These are phyloP conservation scores for Hebeloma cylindrosporum DNA, from an alignment of 768 basidiomycete genomes.

Conservation along the genomic window DNA sequence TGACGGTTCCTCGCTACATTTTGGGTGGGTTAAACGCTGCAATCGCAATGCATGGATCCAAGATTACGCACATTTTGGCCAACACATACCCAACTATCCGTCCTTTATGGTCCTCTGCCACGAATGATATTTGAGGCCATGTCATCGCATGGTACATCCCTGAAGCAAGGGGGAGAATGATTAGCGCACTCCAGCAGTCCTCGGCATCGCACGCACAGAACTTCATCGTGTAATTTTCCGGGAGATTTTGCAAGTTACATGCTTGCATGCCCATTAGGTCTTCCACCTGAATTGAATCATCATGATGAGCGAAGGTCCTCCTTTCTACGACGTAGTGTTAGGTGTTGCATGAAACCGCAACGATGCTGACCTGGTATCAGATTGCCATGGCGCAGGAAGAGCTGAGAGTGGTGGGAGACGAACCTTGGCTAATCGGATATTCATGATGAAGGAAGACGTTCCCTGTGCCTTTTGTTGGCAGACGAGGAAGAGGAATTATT, in stretches of 20 bases:
- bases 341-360: neutral
- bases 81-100: conserved; percentile 92
- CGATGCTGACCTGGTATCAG: conserved; percentile 17
- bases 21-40: neutral
- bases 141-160: conserved; percentile 89
- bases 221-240: conserved; percentile 87
- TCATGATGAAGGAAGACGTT: conserved; percentile 43
- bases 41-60: neutral
- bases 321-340: neutral
- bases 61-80: conserved; percentile 79
- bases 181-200: neutral
- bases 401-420: conserved; percentile 17
- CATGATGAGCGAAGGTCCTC: conserved; percentile 13
- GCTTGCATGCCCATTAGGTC: conserved; percentile 94
- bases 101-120: conserved; percentile 88
- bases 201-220: conserved; percentile 51
- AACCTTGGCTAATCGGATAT: conserved; percentile 50
- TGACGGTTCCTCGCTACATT: conserved; percentile 35
- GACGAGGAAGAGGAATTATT: no score
- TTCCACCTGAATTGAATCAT: conserved; percentile 56
- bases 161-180: conserved; percentile 26
- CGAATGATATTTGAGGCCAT: conserved; percentile 92
- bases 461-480: no score
- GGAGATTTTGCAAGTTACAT: conserved; percentile 89
- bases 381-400: conserved; percentile 13